Evolutionary conservation across 176 grass and related monocot genomes (phyloP).

Genomic region (Aegilops sharonensis): DNA sequence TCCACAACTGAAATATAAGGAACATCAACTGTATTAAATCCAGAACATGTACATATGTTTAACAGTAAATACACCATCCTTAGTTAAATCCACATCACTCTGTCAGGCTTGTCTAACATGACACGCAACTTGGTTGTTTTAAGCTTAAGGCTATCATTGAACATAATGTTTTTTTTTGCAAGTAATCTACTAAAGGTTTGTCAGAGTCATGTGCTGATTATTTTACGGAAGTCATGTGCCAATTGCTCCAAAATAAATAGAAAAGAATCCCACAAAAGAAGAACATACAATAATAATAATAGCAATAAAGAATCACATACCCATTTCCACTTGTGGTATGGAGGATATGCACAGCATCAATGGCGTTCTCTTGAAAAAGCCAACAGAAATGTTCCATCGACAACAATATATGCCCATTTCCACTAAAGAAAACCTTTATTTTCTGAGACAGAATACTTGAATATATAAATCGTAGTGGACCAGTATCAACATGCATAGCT

Average conservation of each 20-base stretch:
- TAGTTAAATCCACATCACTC: no score
- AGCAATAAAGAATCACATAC: conserved; percentile 14
- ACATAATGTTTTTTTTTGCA: no score
- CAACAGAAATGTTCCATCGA: background rate
- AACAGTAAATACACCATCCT: no score
- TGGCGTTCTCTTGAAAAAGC: background rate
- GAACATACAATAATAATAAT: background rate
- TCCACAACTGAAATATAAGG: no score
- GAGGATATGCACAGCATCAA: background rate
- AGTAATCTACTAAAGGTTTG: no score
- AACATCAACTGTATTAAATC: no score
- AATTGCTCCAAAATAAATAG: background rate
- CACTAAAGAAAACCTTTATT: background rate
- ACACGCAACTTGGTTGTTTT: no score
- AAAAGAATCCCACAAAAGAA: background rate
- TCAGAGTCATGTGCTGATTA: background rate
- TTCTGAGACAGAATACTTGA: background rate
- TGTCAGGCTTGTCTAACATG: no score
- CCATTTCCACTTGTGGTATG: background rate
- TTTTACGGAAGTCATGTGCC: background rate
- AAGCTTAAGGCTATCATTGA: no score
- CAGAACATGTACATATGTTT: no score
- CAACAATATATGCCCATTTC: conserved; percentile 24
- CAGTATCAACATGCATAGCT: background rate
- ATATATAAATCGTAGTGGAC: background rate